Percentiles rank a stretch among this genome's conserved stretches.
phyloP scores from a whole-genome alignment of 1,284 basidiomycete genomes.

The Coriolopsis trogii region DNA sequence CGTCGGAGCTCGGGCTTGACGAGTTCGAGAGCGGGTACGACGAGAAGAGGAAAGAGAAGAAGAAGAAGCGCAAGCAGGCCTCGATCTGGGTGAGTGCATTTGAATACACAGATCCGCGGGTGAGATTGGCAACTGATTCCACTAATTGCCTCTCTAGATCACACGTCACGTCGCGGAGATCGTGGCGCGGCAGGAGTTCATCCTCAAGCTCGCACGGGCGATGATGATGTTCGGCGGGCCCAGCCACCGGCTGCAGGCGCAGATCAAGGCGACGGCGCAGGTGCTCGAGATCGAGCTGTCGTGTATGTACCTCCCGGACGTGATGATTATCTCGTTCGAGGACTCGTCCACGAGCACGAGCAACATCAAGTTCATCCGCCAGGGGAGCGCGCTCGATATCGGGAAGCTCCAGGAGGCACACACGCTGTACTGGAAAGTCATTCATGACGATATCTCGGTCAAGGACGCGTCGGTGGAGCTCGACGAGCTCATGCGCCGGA shows the following conservation, averaged over 20 bases:
- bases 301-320: conserved; percentile 86
- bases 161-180: conserved; percentile 90
- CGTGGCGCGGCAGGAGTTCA: conserved; percentile 86
- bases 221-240: conserved; percentile 97
- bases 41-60: conserved; percentile 34
- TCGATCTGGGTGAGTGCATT: conserved; percentile 69
- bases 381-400: conserved; percentile 74
- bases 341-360: conserved; percentile 85
- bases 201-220: conserved; percentile 86
- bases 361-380: conserved; percentile 85
- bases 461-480: conserved; percentile 77
- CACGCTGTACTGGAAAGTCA: conserved; percentile 84
- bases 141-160: conserved; percentile 51
- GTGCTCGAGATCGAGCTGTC: conserved; percentile 86
- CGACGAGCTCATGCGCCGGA: conserved; percentile 76
- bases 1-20: conserved; percentile 25
- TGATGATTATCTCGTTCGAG: conserved; percentile 83
- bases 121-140: background rate
- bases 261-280: conserved; percentile 84
- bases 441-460: conserved; percentile 85
- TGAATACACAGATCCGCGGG: background rate
- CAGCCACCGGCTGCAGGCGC: conserved; percentile 86
- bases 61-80: conserved; percentile 71
- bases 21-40: conserved; percentile 35
- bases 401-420: conserved; percentile 81